Evolutionary conservation across 306 rosid species (phyloP).

Genomic region (Trichosanthes truncata): DNA sequence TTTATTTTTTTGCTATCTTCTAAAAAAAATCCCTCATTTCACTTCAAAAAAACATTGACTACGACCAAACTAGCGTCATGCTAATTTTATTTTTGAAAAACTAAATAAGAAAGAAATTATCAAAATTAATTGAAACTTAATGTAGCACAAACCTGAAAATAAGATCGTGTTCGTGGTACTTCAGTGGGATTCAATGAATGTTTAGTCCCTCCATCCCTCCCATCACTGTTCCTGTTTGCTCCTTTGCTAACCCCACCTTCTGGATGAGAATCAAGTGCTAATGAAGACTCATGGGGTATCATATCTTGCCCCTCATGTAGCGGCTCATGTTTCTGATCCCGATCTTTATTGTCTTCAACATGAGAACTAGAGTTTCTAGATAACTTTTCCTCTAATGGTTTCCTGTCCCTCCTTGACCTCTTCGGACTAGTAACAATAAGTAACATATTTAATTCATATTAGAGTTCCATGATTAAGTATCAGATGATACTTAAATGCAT

Average conservation of each 20-base stretch:
- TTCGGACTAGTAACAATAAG: constrained; percentile 46
- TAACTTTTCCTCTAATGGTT: constrained; percentile 35
- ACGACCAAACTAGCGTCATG: background rate
- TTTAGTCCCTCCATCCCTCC: constrained; percentile 27
- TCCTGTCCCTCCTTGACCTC: constrained; percentile 67
- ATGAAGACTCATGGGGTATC: constrained; percentile 24
- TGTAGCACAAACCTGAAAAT: constrained; percentile 46
- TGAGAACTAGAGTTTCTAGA: constrained; percentile 19
- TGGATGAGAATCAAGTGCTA: constrained; percentile 24
- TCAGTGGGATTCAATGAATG: constrained; percentile 34
- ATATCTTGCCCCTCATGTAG: constrained; percentile 19
- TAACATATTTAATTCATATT: background rate
- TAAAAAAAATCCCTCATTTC: background rate
- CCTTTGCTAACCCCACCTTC: constrained; percentile 32
- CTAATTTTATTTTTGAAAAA: background rate
- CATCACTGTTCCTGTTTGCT: constrained; percentile 27
- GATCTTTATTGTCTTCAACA: constrained; percentile 26
- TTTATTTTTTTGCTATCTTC: background rate
- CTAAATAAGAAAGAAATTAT: background rate
- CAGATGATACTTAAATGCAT: background rate
- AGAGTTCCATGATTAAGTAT: background rate
- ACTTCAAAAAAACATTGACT: background rate
- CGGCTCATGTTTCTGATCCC: constrained; percentile 31
- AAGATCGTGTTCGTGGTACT: constrained; percentile 44
- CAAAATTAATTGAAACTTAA: background rate